These are phyloP conservation scores for Cladosporium sp. DNA, from an alignment of 2,329 filamentous ascomycete species.

Conservation along the genomic window DNA sequence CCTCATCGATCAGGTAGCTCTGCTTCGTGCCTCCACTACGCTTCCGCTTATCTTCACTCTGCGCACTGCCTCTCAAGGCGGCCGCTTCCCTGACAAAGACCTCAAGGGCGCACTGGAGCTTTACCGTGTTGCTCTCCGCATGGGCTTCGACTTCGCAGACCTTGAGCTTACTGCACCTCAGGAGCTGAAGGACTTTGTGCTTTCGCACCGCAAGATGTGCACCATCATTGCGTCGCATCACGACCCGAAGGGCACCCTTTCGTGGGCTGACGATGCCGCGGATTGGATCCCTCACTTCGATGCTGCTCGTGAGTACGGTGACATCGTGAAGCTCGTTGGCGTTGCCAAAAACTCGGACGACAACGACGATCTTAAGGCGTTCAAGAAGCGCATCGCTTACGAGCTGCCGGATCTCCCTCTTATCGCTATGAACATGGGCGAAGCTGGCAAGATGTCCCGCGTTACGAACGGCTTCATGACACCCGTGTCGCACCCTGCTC, in stretches of 20 bases:
- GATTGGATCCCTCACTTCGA: constrained; percentile 91
- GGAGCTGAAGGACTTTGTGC: constrained; percentile 55
- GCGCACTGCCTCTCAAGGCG: constrained; percentile 78
- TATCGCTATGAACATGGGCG: constrained; percentile 94
- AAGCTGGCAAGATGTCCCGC: constrained; percentile 77
- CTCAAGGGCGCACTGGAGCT: constrained; percentile 58
- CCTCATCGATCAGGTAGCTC: constrained; percentile 72
- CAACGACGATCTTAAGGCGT: constrained; percentile 77
- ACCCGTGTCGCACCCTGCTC: constrained; percentile 78
- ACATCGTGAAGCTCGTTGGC: constrained; percentile 91
- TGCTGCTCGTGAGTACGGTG: constrained; percentile 78
- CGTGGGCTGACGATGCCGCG: constrained; percentile 70
- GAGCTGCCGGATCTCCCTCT: constrained; percentile 69
- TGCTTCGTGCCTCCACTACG: constrained; percentile 64
- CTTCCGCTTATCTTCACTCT: constrained; percentile 90
- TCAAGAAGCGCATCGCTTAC: constrained; percentile 68
- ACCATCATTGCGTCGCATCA: constrained; percentile 94
- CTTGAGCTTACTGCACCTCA: constrained; percentile 83
- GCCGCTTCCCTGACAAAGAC: constrained; percentile 75
- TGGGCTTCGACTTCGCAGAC: constrained; percentile 89
- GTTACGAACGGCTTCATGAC: constrained; percentile 91
- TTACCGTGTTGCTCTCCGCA: constrained; percentile 70
- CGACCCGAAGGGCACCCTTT: constrained; percentile 70
- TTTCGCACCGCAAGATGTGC: constrained; percentile 57
- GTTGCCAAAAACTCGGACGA: constrained; percentile 69